Conservation (phyloP, 257 asterid species). For the Solanum tarapatanum region DNA sequence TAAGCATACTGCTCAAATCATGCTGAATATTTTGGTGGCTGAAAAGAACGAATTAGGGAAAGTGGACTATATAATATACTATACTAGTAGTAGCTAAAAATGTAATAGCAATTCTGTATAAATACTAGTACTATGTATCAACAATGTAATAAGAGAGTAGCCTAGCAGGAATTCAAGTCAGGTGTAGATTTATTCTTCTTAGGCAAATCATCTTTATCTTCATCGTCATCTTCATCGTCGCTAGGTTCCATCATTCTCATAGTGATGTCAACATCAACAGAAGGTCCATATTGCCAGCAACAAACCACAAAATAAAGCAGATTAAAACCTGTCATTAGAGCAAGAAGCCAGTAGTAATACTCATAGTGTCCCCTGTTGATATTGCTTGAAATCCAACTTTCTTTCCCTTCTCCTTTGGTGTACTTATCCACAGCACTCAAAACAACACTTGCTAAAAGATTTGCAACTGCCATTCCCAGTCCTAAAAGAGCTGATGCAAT, state of each 20-base stretch:
- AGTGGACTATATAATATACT: too few relatives aligned
- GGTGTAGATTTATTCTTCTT: neutral
- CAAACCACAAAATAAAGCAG: slow-evolving; percentile 29
- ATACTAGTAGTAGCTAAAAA: neutral
- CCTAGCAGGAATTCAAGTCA: neutral
- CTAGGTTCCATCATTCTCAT: neutral
- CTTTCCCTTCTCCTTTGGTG: slow-evolving; percentile 26
- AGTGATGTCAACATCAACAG: slow-evolving; percentile 7
- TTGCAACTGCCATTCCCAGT: slow-evolving; percentile 41
- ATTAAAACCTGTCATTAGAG: slow-evolving; percentile 21
- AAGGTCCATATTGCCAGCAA: slow-evolving; percentile 47
- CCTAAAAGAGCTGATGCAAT: slow-evolving; percentile 39
- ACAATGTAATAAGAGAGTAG: neutral
- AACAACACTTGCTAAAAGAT: slow-evolving; percentile 33
- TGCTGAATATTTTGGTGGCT: too few relatives aligned
- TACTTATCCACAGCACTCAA: slow-evolving; percentile 26
- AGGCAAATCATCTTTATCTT: neutral
- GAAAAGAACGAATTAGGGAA: too few relatives aligned
- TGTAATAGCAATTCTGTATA: neutral
- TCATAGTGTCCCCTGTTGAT: slow-evolving; percentile 51
- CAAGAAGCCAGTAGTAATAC: slow-evolving; percentile 50
- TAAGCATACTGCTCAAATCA: too few relatives aligned
- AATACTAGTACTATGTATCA: neutral
- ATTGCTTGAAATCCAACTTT: slow-evolving; percentile 49
- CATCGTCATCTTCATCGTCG: neutral